Evolutionary conservation across 2,329 filamentous ascomycete species (phyloP).

Genomic region (Beauveria sp.): DNA sequence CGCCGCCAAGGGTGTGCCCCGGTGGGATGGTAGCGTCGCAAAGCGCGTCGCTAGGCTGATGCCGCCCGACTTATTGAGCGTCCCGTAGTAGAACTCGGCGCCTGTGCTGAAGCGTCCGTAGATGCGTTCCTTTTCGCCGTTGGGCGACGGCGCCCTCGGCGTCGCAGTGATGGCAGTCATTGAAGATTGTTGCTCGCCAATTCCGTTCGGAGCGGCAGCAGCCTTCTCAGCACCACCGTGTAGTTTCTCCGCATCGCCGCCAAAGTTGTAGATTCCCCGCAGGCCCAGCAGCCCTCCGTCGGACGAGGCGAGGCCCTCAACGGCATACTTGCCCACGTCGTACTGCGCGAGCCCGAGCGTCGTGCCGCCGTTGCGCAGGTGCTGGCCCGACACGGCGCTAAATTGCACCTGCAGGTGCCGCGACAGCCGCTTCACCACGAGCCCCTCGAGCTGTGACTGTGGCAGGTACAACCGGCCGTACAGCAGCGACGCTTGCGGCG

Average conservation of each 20-base stretch:
- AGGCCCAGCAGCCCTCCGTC: conserved; percentile 85
- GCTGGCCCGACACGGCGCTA: conserved; percentile 66
- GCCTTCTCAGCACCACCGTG: not conserved
- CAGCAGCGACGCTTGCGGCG: conserved; percentile 48
- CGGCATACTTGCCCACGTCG: conserved; percentile 77
- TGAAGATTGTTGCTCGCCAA: not conserved
- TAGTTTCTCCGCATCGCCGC: conserved; percentile 51
- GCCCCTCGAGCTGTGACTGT: conserved; percentile 74
- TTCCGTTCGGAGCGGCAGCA: not conserved
- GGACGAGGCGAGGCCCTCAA: conserved; percentile 86
- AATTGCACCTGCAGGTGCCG: conserved; percentile 73
- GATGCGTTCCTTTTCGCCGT: conserved; percentile 48
- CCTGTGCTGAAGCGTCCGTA: conserved; percentile 84
- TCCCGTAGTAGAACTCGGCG: conserved; percentile 90
- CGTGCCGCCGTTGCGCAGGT: conserved; percentile 67
- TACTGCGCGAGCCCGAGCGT: conserved; percentile 68
- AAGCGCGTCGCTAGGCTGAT: conserved; percentile 85
- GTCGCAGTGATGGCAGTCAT: not conserved
- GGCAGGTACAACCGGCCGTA: conserved; percentile 79
- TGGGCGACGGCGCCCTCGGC: not conserved
- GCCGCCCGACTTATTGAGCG: conserved; percentile 87
- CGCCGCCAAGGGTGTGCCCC: conserved; percentile 85
- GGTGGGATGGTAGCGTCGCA: conserved; percentile 72
- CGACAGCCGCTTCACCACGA: conserved; percentile 72
- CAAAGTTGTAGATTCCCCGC: conserved; percentile 91